phyloP scores from a whole-genome alignment of 2,329 filamentous ascomycete genomes.

The Penicillium sp. region DNA sequence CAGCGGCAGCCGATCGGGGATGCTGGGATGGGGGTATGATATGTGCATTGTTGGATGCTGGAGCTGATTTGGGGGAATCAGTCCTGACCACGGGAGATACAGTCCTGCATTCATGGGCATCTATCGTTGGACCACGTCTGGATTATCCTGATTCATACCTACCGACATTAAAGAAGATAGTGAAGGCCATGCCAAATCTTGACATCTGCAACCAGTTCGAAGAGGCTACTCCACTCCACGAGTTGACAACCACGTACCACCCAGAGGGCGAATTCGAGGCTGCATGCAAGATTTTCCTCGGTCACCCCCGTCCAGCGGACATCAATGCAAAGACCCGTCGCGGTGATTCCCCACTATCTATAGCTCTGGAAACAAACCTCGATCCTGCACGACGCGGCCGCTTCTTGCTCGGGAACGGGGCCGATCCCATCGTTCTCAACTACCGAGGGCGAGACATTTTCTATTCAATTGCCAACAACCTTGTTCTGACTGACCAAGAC shows the following conservation, averaged over 20 bases:
- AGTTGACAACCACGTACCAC: slow-evolving; percentile 20
- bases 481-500: slow-evolving; percentile 18
- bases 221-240: slow-evolving; percentile 25
- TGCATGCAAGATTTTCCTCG: slow-evolving; percentile 22
- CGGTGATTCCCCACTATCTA: slow-evolving; percentile 22
- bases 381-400: slow-evolving; percentile 18
- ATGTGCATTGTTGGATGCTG: slow-evolving; percentile 20
- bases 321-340: slow-evolving; percentile 20
- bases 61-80: slow-evolving; percentile 20
- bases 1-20: slow-evolving; percentile 21
- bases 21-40: slow-evolving; percentile 27
- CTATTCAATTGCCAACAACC: slow-evolving; percentile 22
- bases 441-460: slow-evolving; percentile 22
- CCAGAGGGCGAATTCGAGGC: slow-evolving; percentile 26
- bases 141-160: slow-evolving; percentile 26
- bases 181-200: slow-evolving; percentile 13
- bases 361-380: slow-evolving; percentile 20
- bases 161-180: slow-evolving; percentile 17
- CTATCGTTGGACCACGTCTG: slow-evolving; percentile 20
- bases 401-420: slow-evolving; percentile 24
- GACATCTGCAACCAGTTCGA: slow-evolving; percentile 17
- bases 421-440: slow-evolving; percentile 10
- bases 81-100: slow-evolving; percentile 16
- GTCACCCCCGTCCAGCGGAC: slow-evolving; percentile 14
- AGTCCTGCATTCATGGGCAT: slow-evolving; percentile 27